phyloP scores from a whole-genome alignment of 768 basidiomycete species.

The Mycena venus region DNA sequence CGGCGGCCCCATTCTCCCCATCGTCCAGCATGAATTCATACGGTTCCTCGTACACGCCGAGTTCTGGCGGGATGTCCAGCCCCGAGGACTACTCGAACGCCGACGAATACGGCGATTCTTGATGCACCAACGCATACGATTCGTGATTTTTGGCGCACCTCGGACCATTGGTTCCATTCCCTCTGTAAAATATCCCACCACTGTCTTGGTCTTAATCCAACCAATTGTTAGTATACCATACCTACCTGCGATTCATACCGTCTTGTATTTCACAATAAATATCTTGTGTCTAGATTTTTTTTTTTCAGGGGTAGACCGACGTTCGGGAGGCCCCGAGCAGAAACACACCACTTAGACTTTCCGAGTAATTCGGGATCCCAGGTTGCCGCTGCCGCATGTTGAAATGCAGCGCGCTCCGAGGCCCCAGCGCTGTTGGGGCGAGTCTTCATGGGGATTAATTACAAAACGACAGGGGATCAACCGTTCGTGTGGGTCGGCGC shows the following conservation, averaged over 20 bases:
- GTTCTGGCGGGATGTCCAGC: conserved; percentile 53
- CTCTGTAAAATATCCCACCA: conserved; percentile 16
- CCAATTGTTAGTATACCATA: conserved; percentile 3
- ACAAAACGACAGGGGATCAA: conserved; percentile 23
- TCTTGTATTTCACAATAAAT: conserved; percentile 19
- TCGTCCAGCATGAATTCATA: conserved; percentile 44
- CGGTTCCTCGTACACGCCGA: conserved; percentile 48
- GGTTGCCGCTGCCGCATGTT: conserved; percentile 31
- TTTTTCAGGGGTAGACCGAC: not conserved
- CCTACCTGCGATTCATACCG: not conserved
- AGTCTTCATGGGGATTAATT: conserved; percentile 25
- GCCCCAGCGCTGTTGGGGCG: conserved; percentile 21
- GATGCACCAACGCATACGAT: conserved; percentile 21
- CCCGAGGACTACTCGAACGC: conserved; percentile 57
- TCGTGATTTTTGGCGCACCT: conserved; percentile 22
- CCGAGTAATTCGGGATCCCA: conserved; percentile 22
- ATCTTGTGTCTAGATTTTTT: not conserved
- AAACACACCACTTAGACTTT: conserved; percentile 24
- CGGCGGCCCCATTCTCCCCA: conserved; percentile 24
- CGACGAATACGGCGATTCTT: conserved; percentile 56
- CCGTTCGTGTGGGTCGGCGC: conserved; percentile 16
- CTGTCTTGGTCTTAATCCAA: conserved; percentile 1
- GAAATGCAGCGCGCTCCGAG: conserved; percentile 20
- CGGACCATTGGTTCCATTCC: not conserved
- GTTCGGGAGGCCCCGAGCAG: conserved; percentile 14